Conservation (phyloP, 1,284 basidiomycete species). For the Tremellales sp. region DNA sequence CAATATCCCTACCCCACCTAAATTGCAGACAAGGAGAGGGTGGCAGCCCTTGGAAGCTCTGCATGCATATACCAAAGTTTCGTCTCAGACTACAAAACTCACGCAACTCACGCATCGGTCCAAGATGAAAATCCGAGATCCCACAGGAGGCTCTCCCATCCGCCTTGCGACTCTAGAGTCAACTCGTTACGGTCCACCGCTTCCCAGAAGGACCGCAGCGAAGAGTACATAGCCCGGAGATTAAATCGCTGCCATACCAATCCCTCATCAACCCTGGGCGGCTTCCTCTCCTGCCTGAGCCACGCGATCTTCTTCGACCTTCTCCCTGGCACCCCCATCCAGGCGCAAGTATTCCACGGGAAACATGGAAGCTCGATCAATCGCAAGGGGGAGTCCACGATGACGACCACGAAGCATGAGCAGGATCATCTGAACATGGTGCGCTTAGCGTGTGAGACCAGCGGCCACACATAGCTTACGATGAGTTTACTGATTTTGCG, state of each 20-base stretch:
- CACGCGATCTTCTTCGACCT: slow-evolving; percentile 6
- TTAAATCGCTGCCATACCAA: neutral
- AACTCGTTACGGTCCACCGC: no score
- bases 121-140: no score
- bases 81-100: no score
- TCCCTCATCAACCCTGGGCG: neutral
- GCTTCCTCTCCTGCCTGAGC: slow-evolving; percentile 6
- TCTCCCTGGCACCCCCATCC: neutral
- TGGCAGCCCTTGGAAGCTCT: no score
- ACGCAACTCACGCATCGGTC: no score
- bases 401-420: slow-evolving; percentile 20
- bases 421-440: slow-evolving; percentile 12
- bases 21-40: no score
- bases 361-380: slow-evolving; percentile 16
- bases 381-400: slow-evolving; percentile 17
- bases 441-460: neutral
- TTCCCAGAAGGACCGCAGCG: no score
- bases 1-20: no score
- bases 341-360: slow-evolving; percentile 13
- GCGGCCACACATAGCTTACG: slow-evolving; percentile 7
- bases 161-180: no score
- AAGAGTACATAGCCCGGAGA: no score
- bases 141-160: no score
- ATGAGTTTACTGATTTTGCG: slow-evolving; percentile 15
- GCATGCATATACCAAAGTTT: no score